Base-by-base conservation (phyloP, 2,329 filamentous ascomycete genomes). In the Hypoxylon sp. region DNA sequence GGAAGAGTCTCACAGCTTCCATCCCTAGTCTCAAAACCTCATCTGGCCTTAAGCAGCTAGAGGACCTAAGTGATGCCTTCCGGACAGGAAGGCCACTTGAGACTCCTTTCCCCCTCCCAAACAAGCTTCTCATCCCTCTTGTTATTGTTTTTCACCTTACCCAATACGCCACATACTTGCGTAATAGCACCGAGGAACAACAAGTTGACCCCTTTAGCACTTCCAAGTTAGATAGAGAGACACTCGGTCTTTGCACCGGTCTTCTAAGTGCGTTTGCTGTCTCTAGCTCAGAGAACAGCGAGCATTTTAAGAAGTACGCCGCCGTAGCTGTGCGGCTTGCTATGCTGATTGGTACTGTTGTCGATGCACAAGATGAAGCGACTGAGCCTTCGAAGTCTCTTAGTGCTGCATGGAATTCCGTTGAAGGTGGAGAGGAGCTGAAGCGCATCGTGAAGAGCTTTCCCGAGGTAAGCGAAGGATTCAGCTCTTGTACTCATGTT, bases 211-310 rank as follows among this genome's bases (percentile, higher is more conserved):
- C 48, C 17, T 65, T 66, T 26, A 29, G 42, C 10, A 22, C 26
- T n/a, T 51, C 53, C 22, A 59, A 64, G 46, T 51, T 19, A 48
- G 58, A 66, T 35, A 66, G 26, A 26, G 73, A 78, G 70, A 77
- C 75, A 0, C 63, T 79, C 1, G 82, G 82, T 0, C 78, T 83
- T 57, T 84, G 82, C 47, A 79, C 78, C 2, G 82, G 82, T 0
- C 66, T 83, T 2, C 62, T 84, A 14, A 78, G 74, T 48, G 79
- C 82, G 5, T 67, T 80, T 19, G 80, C 80, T 0, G 78, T 81
- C 0, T 76, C 81, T 0, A 75, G 77, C 62, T 67, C 79, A 22
- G n/a, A 47, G 2, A 77, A 69, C 29, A 46, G 54, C 0, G 55
- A 66, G 0, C 71, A 82, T 1, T 73, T 84, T 9, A 57, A 75